Percentiles rank a stretch among this genome's conserved stretches.
Conservation (phyloP, 176 grass and related monocot genomes). For the Carex myosuroides region DNA sequence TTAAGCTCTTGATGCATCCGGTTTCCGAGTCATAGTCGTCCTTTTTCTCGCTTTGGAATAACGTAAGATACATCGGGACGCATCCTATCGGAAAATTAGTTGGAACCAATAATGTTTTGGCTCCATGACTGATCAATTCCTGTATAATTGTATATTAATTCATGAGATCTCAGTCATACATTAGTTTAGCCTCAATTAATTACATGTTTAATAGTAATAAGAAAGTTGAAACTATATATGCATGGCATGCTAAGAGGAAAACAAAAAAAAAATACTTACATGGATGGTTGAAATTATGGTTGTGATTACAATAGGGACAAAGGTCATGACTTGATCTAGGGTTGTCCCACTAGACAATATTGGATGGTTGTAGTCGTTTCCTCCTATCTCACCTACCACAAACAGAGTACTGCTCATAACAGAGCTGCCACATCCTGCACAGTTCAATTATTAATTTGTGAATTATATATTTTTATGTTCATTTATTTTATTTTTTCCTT, state of each 20-base stretch:
- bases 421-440: background rate
- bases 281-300: constrained; percentile 58
- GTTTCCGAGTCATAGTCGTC: constrained; percentile 67
- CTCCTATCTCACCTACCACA: constrained; percentile 86
- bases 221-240: too few species aligned
- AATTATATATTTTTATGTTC: too few species aligned
- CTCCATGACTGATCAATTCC: constrained; percentile 71
- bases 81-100: constrained; percentile 88
- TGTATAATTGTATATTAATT: constrained; percentile 12
- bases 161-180: background rate
- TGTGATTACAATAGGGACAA: constrained; percentile 50
- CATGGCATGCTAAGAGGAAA: background rate
- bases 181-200: background rate
- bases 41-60: constrained; percentile 49
- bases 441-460: background rate
- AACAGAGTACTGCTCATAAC: constrained; percentile 54
- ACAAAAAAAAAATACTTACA: constrained; percentile 19
- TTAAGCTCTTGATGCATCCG: constrained; percentile 72
- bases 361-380: constrained; percentile 89
- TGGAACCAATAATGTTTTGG: constrained; percentile 68
- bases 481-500: background rate
- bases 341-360: constrained; percentile 13
- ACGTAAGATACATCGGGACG: constrained; percentile 45
- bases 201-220: too few species aligned
- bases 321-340: constrained; percentile 50